Conservation (phyloP, 441 rosid genomes). For the Adansonia rubrostipa region DNA sequence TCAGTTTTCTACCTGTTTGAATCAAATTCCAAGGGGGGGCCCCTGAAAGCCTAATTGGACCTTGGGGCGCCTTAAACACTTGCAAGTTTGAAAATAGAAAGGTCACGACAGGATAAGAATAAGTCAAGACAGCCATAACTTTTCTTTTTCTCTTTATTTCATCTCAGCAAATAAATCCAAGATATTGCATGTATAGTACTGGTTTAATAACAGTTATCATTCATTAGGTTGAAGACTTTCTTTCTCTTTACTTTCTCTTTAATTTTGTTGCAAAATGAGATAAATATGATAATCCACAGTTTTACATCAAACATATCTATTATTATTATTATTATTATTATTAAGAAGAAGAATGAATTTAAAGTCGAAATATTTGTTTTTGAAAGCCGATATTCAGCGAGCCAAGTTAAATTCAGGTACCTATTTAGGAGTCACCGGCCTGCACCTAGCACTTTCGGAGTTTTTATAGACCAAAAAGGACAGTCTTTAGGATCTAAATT, state of each 20-base stretch:
- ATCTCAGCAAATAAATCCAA: not conserved
- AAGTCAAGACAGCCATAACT: not conserved
- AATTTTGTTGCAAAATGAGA: too few species aligned
- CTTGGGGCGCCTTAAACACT: not conserved
- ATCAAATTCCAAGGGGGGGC: not conserved
- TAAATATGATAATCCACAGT: too few species aligned
- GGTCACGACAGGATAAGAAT: not conserved
- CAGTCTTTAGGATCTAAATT: not conserved
- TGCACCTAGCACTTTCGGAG: not conserved
- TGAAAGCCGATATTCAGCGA: too few species aligned
- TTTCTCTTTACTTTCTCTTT: too few species aligned
- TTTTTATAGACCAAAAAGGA: not conserved
- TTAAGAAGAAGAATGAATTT: too few species aligned
- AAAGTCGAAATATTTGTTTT: too few species aligned
- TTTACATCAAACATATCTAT: too few species aligned
- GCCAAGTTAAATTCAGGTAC: too few species aligned
- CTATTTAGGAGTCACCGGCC: not conserved
- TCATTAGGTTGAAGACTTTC: too few species aligned
- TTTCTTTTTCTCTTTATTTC: slow-evolving; percentile 5
- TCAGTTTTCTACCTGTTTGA: not conserved
- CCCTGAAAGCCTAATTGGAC: not conserved
- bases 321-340: too few species aligned
- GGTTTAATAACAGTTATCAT: too few species aligned
- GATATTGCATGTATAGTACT: not conserved
- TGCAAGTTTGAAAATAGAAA: not conserved